Evolutionary conservation across 352 stramenopile genomes (phyloP).

Genomic region (Halophytophthora polymorphica): DNA sequence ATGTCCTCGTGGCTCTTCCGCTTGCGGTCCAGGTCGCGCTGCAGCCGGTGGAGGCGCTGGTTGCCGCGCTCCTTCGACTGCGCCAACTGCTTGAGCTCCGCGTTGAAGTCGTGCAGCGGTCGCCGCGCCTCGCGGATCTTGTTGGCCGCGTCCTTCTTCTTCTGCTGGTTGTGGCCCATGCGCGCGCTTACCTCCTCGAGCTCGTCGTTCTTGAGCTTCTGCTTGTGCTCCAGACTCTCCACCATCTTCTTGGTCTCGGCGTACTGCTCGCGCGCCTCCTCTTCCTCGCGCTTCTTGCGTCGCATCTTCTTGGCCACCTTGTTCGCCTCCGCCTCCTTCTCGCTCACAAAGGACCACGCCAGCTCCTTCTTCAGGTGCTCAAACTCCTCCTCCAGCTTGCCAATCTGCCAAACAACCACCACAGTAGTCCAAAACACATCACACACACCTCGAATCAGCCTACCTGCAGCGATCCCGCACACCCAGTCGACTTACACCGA

Average conservation of each 20-base stretch:
- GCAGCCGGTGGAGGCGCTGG: constrained; percentile 44
- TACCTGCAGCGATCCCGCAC: no score
- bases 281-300: constrained; percentile 45
- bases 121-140: constrained; percentile 59
- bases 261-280: constrained; percentile 36
- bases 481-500: no score
- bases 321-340: constrained; percentile 51
- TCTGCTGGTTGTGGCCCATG: constrained; percentile 35
- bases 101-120: constrained; percentile 63
- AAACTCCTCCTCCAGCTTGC: constrained; percentile 70
- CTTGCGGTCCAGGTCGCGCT: constrained; percentile 56
- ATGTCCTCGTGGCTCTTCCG: constrained; percentile 48
- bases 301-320: constrained; percentile 58
- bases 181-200: constrained; percentile 50
- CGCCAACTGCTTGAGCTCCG: constrained; percentile 57
- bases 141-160: constrained; percentile 54
- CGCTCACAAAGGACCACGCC: constrained; percentile 78
- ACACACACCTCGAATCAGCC: background rate
- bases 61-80: constrained; percentile 51
- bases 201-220: constrained; percentile 62
- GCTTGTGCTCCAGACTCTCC: constrained; percentile 48
- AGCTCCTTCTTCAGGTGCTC: constrained; percentile 72
- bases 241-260: constrained; percentile 46
- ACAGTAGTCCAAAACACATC: constrained; percentile 3
- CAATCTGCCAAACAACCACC: constrained; percentile 41